Evolutionary conservation across 2,329 filamentous ascomycete species (phyloP).

Genomic region (Penicillium sp.): DNA sequence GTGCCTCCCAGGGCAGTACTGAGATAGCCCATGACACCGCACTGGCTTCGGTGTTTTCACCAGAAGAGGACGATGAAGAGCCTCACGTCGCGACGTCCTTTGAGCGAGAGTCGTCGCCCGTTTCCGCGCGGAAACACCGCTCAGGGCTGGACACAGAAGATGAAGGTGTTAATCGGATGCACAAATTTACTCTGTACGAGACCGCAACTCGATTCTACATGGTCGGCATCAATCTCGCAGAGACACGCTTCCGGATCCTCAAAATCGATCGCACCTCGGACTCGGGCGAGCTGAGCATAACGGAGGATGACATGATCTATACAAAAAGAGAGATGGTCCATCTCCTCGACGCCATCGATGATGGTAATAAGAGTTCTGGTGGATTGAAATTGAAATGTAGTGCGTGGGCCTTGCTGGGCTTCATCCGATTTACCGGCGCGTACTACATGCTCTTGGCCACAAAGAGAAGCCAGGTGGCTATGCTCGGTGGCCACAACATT

Average conservation of each 20-base stretch:
- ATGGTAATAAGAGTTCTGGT: constrained; percentile 86
- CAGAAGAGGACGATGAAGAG: constrained; percentile 44
- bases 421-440: constrained; percentile 90
- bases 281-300: constrained; percentile 71
- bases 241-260: constrained; percentile 81
- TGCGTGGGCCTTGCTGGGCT: constrained; percentile 89
- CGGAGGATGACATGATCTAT: constrained; percentile 93
- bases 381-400: constrained; percentile 85
- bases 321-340: constrained; percentile 87
- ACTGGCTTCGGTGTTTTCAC: constrained; percentile 24
- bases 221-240: constrained; percentile 84
- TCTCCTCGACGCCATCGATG: constrained; percentile 88
- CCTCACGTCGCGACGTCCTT: constrained; percentile 44
- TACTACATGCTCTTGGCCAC: constrained; percentile 98
- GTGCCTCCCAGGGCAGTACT: constrained; percentile 4
- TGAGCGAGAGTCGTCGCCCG: constrained; percentile 39
- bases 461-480: constrained; percentile 90
- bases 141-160: constrained; percentile 37
- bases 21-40: constrained; percentile 17
- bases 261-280: constrained; percentile 91
- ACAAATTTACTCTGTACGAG: constrained; percentile 97
- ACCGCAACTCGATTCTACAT: constrained; percentile 91
- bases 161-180: constrained; percentile 62
- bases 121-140: constrained; percentile 37
- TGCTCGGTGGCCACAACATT: constrained; percentile 92